Evolutionary conservation across 768 basidiomycete species (phyloP).

Genomic region (Dentipellis sp.): DNA sequence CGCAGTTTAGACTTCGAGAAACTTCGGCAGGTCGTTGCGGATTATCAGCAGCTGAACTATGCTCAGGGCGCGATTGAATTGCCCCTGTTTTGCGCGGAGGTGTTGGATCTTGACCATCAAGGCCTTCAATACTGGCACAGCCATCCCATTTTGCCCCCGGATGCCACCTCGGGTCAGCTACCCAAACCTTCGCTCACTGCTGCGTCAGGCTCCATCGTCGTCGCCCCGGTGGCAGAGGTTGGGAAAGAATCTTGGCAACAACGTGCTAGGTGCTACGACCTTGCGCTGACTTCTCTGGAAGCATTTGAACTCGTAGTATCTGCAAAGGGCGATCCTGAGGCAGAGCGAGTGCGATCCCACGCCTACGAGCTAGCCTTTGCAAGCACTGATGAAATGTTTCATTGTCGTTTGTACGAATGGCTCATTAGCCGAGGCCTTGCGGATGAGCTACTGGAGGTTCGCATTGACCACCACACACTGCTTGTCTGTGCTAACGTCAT

Average conservation of each 20-base stretch:
- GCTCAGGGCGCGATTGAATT: slow-evolving; percentile 83
- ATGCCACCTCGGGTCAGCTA: background rate
- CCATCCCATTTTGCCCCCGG: slow-evolving; percentile 17
- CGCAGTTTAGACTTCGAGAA: slow-evolving; percentile 77
- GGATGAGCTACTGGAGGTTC: slow-evolving; percentile 84
- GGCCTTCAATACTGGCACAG: slow-evolving; percentile 73
- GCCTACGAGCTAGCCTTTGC: slow-evolving; percentile 83
- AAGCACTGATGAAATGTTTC: slow-evolving; percentile 87
- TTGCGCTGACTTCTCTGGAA: slow-evolving; percentile 70
- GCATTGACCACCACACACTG: slow-evolving; percentile 15
- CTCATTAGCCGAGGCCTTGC: slow-evolving; percentile 68
- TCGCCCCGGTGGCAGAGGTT: slow-evolving; percentile 35
- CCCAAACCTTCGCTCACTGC: background rate
- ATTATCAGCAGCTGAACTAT: slow-evolving; percentile 80
- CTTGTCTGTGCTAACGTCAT: background rate
- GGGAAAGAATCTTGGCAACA: slow-evolving; percentile 48
- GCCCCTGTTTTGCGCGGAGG: slow-evolving; percentile 73
- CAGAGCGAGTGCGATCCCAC: slow-evolving; percentile 67
- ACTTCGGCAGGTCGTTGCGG: slow-evolving; percentile 77
- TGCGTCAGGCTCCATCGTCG: slow-evolving; percentile 16
- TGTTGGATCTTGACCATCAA: slow-evolving; percentile 65
- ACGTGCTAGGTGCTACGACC: slow-evolving; percentile 69
- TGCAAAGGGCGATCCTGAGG: slow-evolving; percentile 32
- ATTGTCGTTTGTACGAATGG: slow-evolving; percentile 94
- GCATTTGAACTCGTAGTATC: slow-evolving; percentile 60